These are phyloP conservation scores for Thalassiosira hispida DNA, from an alignment of 352 stramenopile species.

Conservation along the genomic window DNA sequence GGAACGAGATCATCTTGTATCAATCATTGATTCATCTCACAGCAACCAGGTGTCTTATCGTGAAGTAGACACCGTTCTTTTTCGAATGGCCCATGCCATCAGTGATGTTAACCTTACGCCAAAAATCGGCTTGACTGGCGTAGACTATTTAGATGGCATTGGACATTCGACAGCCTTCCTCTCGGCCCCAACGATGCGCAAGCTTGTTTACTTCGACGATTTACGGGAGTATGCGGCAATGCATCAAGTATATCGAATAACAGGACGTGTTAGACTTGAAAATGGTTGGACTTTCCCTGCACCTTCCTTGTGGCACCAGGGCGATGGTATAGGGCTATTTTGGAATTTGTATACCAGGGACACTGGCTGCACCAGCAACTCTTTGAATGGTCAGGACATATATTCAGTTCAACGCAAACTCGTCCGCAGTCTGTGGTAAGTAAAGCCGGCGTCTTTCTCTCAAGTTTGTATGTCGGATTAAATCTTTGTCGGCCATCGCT, in stretches of 20 bases:
- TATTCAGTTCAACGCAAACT: conserved; percentile 58
- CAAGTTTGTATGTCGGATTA: not conserved
- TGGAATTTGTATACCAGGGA: conserved; percentile 61
- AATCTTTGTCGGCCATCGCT: no score
- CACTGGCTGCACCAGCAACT: conserved; percentile 47
- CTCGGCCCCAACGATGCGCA: conserved; percentile 26
- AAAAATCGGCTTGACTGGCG: conserved; percentile 14
- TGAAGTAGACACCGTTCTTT: conserved; percentile 48
- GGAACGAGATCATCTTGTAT: conserved; percentile 46
- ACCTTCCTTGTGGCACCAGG: conserved; percentile 55
- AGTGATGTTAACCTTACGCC: conserved; percentile 50
- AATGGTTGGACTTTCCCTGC: conserved; percentile 45
- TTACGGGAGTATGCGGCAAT: conserved; percentile 56
- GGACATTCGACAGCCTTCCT: conserved; percentile 45
- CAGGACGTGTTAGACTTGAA: conserved; percentile 26
- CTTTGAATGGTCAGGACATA: conserved; percentile 55
- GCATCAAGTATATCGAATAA: conserved; percentile 57
- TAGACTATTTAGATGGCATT: conserved; percentile 29
- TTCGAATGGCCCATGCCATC: conserved; percentile 38
- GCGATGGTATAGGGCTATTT: conserved; percentile 61
- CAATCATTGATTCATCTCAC: conserved; percentile 33
- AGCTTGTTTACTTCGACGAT: conserved; percentile 66
- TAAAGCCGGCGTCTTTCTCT: not conserved
- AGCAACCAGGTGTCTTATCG: conserved; percentile 49
- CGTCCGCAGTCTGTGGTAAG: conserved; percentile 54